phyloP scores from a whole-genome alignment of 306 rosid species.

The Inga laurina region DNA sequence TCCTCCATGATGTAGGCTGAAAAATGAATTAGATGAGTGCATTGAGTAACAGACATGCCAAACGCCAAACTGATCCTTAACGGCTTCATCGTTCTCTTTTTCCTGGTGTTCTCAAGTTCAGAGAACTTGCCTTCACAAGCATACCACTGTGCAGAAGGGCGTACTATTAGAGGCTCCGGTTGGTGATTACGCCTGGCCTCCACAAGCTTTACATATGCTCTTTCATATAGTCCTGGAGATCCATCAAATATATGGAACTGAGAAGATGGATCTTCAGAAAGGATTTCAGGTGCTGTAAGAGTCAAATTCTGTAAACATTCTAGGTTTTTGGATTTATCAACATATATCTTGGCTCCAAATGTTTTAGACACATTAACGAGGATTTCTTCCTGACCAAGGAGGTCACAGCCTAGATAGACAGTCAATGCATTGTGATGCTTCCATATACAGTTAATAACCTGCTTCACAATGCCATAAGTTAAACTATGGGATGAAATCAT shows the following conservation, averaged over 20 bases:
- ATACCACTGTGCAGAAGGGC: constrained; percentile 88
- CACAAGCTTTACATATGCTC: constrained; percentile 53
- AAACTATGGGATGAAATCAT: constrained; percentile 25
- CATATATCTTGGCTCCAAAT: constrained; percentile 76
- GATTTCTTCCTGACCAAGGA: constrained; percentile 82
- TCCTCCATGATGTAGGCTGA: no score
- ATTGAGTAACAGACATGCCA: constrained; percentile 87
- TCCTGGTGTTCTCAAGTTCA: constrained; percentile 43
- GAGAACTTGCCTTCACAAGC: constrained; percentile 53
- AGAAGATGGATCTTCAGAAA: constrained; percentile 67
- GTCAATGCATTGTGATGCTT: constrained; percentile 66
- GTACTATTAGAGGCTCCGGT: constrained; percentile 70
- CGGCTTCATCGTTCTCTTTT: constrained; percentile 59
- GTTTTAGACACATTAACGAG: constrained; percentile 60
- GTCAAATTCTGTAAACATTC: constrained; percentile 56
- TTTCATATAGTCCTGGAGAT: constrained; percentile 61
- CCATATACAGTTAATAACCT: constrained; percentile 88
- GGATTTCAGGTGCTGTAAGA: constrained; percentile 57
- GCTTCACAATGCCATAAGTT: constrained; percentile 23
- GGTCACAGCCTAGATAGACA: constrained; percentile 67
- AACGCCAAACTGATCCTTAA: constrained; percentile 74
- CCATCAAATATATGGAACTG: constrained; percentile 71
- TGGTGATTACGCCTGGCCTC: constrained; percentile 52
- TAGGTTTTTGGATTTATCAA: constrained; percentile 51
- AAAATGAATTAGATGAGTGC: constrained; percentile 83